phyloP scores from a whole-genome alignment of 2,329 filamentous ascomycete species.

The Talaromyces sp. region DNA sequence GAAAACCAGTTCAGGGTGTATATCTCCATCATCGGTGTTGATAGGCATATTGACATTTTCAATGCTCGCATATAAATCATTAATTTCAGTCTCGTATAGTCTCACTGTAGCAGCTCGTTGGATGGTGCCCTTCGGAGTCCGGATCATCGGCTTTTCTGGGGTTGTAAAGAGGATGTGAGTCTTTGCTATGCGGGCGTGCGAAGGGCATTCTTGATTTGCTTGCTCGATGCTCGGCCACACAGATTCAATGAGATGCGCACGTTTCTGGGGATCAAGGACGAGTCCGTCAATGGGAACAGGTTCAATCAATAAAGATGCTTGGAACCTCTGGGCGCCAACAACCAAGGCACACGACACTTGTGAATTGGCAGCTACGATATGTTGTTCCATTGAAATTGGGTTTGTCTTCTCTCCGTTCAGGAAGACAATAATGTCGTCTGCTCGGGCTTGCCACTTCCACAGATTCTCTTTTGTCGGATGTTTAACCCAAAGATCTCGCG shows the following conservation, averaged over 20 bases:
- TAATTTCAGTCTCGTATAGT: slow-evolving; percentile 6
- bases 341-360: slow-evolving; percentile 15
- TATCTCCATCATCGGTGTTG: too few relatives aligned
- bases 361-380: slow-evolving; percentile 12
- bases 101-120: slow-evolving; percentile 2
- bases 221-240: slow-evolving; percentile 17
- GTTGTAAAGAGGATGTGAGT: background rate
- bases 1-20: too few relatives aligned
- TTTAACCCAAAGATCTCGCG: slow-evolving; percentile 28
- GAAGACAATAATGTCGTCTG: slow-evolving; percentile 21
- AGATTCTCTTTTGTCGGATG: slow-evolving; percentile 20
- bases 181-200: slow-evolving; percentile 4
- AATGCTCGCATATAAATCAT: background rate
- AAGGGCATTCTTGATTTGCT: slow-evolving; percentile 4
- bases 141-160: slow-evolving; percentile 1
- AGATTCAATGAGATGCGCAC: slow-evolving; percentile 15
- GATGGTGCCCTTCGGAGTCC: slow-evolving; percentile 6
- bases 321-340: slow-evolving; percentile 17
- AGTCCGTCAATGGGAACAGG: background rate
- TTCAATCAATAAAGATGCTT: slow-evolving; percentile 21
- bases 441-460: slow-evolving; percentile 13
- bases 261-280: too few relatives aligned
- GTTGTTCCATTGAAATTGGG: slow-evolving; percentile 19
- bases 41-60: too few relatives aligned
- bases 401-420: slow-evolving; percentile 20